Conservation (phyloP, 2,329 filamentous ascomycete genomes). For the Botrytis cinerea region DNA sequence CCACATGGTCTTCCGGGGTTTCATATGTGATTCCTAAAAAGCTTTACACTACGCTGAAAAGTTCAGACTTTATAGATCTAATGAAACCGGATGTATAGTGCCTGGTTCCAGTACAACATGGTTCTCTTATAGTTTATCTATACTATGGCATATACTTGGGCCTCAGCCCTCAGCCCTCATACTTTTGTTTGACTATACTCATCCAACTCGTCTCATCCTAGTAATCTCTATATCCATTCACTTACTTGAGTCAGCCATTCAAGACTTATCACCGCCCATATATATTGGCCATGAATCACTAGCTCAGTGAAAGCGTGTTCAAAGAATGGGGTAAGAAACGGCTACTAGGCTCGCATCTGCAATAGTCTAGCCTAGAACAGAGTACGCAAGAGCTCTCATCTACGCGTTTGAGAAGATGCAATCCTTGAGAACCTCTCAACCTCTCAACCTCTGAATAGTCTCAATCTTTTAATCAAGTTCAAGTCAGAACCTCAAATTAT, state of each 20-base stretch:
- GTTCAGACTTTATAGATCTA: not conserved
- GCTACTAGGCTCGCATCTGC: not conserved
- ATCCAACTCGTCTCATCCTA: not conserved
- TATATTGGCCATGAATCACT: not conserved
- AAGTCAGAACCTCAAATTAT: not conserved
- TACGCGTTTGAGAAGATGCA: not conserved
- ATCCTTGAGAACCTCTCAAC: not conserved
- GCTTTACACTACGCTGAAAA: not conserved
- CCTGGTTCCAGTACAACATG: not conserved
- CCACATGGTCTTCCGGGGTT: not conserved
- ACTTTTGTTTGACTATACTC: not conserved
- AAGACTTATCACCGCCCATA: not conserved
- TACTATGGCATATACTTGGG: not conserved
- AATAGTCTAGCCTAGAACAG: not conserved
- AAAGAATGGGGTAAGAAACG: not conserved
- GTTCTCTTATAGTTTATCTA: not conserved
- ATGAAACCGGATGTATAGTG: not conserved
- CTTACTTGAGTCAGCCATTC: not conserved
- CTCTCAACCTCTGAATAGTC: not conserved
- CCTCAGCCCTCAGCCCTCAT: not conserved
- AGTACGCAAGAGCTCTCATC: not conserved
- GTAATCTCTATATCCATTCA: not conserved
- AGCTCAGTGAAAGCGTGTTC: not conserved
- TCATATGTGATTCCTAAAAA: not conserved
- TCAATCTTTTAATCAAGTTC: not conserved